Conservation (phyloP, 768 basidiomycete species). For the Xerocomus potaroensis region DNA sequence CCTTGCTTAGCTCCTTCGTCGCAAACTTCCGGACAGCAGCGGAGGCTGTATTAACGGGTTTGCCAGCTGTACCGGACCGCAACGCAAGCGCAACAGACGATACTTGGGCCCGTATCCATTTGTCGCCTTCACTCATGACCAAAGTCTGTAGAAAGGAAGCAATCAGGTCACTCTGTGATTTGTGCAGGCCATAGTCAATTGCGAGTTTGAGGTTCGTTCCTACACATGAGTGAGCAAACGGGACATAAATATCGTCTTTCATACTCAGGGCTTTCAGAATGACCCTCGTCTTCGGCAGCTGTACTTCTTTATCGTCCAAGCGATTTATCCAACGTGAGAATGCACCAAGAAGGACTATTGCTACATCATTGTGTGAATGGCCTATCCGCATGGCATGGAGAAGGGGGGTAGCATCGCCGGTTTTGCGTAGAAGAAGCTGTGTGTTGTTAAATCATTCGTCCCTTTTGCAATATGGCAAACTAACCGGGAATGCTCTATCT, state of each 20-base stretch:
- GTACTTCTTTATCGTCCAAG: constrained; percentile 75
- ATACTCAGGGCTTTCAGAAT: constrained; percentile 77
- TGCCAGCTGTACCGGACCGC: constrained; percentile 58
- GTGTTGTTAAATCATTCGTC: neutral
- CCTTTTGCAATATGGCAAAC: constrained; percentile 23
- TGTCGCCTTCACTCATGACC: constrained; percentile 94
- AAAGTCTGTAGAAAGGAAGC: constrained; percentile 93
- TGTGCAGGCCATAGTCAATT: constrained; percentile 82
- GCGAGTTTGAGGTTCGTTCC: constrained; percentile 87
- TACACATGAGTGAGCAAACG: constrained; percentile 62
- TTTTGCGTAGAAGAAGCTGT: constrained; percentile 77
- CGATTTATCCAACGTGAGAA: constrained; percentile 91
- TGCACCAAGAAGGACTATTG: constrained; percentile 83
- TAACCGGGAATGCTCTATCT: constrained; percentile 73
- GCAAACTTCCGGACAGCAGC: constrained; percentile 81
- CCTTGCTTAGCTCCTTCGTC: constrained; percentile 79
- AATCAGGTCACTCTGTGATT: constrained; percentile 77
- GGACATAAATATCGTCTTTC: constrained; percentile 64
- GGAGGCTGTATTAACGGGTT: constrained; percentile 74
- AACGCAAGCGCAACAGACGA: constrained; percentile 67
- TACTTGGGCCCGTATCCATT: constrained; percentile 76
- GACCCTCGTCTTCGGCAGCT: constrained; percentile 60
- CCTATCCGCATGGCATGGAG: constrained; percentile 88
- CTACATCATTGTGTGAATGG: constrained; percentile 70
- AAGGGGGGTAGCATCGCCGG: constrained; percentile 82